Percentiles rank a stretch among this genome's conserved stretches.
phyloP scores from a whole-genome alignment of 805 yeast genomes.

The Nakazawaea ishiwadae region DNA sequence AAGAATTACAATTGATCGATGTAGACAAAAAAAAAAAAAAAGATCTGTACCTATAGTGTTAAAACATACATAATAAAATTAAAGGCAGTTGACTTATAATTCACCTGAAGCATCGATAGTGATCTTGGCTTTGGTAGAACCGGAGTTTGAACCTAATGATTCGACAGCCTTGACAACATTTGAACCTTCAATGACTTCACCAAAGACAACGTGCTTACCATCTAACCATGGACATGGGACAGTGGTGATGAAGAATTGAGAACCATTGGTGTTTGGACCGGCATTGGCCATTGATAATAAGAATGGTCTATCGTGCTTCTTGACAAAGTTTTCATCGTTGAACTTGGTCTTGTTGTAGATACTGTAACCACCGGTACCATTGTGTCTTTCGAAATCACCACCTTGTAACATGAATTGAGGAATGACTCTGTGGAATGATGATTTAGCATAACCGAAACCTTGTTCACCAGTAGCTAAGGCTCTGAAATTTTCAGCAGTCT shows the following conservation, averaged over 20 bases:
- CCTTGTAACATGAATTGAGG: constrained; percentile 97
- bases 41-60: too few relatives aligned
- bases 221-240: constrained; percentile 88
- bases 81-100: too few relatives aligned
- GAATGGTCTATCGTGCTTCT: constrained; percentile 73
- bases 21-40: too few relatives aligned
- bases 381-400: constrained; percentile 78
- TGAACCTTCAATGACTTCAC: constrained; percentile 82
- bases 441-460: constrained; percentile 84
- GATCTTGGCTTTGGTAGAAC: constrained; percentile 43
- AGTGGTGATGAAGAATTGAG: constrained; percentile 95
- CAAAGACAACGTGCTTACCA: constrained; percentile 93
- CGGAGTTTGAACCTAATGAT: constrained; percentile 46
- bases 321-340: constrained; percentile 70
- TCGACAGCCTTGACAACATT: constrained; percentile 86
- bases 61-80: too few relatives aligned
- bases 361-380: constrained; percentile 90
- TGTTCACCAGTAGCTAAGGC: constrained; percentile 86
- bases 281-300: constrained; percentile 96
- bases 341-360: constrained; percentile 70
- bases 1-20: too few relatives aligned
- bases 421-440: constrained; percentile 92
- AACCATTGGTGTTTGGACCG: constrained; percentile 97
- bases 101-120: constrained; percentile 56
- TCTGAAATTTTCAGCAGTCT: constrained; percentile 95